These are phyloP conservation scores for Nicotiana otophora DNA, from an alignment of 257 asterid species.

Conservation along the genomic window DNA sequence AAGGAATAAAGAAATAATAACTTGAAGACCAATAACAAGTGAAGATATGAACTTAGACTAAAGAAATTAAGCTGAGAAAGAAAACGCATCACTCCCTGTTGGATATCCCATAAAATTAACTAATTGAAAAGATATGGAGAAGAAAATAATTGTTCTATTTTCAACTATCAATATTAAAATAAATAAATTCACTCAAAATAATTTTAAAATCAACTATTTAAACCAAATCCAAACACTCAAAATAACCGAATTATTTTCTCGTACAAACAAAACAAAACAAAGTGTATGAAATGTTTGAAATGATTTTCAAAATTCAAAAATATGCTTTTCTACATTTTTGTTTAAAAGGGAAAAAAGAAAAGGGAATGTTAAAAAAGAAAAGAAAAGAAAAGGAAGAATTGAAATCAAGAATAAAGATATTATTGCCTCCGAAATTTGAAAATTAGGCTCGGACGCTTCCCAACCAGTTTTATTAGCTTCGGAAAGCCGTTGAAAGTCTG, in stretches of 20 bases:
- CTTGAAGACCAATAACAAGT: no score
- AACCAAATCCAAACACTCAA: not conserved
- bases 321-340: not conserved
- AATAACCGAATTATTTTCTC: not conserved
- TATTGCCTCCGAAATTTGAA: conserved; percentile 4
- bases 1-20: no score
- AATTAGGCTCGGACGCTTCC: not conserved
- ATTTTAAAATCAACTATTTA: not conserved
- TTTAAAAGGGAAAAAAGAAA: not conserved
- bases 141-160: not conserved
- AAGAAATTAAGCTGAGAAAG: not conserved
- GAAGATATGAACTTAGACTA: not conserved
- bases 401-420: not conserved
- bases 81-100: not conserved
- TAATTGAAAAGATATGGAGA: not conserved
- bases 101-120: not conserved
- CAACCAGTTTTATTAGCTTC: conserved; percentile 14
- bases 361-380: not conserved
- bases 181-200: not conserved
- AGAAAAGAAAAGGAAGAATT: not conserved
- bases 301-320: not conserved
- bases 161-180: not conserved
- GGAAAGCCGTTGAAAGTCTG: conserved; percentile 39
- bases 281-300: not conserved
- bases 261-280: not conserved